These are phyloP conservation scores for Penicillium maclennaniae DNA, from an alignment of 495 filamentous ascomycete genomes.

Conservation along the genomic window DNA sequence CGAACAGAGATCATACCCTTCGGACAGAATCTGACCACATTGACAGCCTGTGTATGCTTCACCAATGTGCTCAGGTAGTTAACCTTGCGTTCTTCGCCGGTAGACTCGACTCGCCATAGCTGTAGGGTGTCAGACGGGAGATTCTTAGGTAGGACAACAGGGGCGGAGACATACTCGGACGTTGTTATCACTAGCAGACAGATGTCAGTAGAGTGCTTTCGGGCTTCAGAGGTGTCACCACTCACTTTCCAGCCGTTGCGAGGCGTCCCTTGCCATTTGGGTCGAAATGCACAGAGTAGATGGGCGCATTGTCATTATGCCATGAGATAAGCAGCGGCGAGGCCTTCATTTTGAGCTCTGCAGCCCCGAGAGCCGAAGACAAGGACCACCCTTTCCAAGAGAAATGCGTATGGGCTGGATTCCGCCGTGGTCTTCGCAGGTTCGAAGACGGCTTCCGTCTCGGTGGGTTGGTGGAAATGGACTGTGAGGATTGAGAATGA, in stretches of 20 bases:
- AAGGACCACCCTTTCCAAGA: conserved; percentile 3
- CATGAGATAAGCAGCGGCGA: conserved; percentile 88
- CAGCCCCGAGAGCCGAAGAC: conserved; percentile 25
- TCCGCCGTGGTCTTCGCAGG: conserved; percentile 5
- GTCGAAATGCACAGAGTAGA: conserved; percentile 95
- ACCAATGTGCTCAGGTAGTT: conserved; percentile 85
- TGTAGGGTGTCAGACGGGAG: conserved; percentile 42
- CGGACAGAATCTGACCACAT: conserved; percentile 94
- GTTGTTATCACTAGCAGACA: conserved; percentile 72
- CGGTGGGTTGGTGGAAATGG: conserved; percentile 1
- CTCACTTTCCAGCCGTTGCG: conserved; percentile 78
- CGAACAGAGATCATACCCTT: conserved; percentile 56
- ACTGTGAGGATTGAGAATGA: neutral
- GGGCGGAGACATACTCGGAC: conserved; percentile 66
- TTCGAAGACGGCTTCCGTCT: conserved; percentile 11
- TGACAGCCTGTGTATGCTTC: conserved; percentile 96
- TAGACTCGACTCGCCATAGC: conserved; percentile 86
- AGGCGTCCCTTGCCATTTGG: conserved; percentile 88
- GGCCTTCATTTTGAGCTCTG: conserved; percentile 70
- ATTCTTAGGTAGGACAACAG: conserved; percentile 8
- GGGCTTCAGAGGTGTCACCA: neutral
- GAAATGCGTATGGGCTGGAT: neutral
- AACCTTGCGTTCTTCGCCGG: conserved; percentile 82
- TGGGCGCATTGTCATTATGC: conserved; percentile 92
- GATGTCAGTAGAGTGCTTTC: conserved; percentile 8